Percentiles rank a stretch among this genome's conserved stretches.
Conservation (phyloP, 2,329 filamentous ascomycete genomes). For the Cercospora sojina region DNA sequence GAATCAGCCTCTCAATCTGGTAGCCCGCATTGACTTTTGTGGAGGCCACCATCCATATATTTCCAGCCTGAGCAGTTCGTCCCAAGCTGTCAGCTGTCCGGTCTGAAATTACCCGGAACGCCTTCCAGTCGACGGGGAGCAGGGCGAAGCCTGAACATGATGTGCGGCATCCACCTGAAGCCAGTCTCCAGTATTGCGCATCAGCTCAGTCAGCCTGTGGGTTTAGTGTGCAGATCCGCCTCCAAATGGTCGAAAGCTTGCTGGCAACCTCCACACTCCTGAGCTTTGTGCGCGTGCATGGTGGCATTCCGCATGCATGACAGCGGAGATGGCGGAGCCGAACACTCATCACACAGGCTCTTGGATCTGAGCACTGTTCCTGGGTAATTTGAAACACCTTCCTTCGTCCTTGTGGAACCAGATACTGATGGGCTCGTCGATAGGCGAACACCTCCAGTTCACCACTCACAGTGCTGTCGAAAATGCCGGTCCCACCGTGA, state of each 20-base stretch:
- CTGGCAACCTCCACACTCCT: constrained; percentile 5
- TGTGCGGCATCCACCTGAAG: background rate
- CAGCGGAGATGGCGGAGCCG: constrained; percentile 3
- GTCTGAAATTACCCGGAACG: background rate
- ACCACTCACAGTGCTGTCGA: background rate
- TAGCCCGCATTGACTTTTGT: constrained; percentile 8
- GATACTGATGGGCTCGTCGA: background rate
- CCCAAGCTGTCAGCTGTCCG: background rate
- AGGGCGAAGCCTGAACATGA: background rate
- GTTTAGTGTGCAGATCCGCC: constrained; percentile 3
- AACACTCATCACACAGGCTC: constrained; percentile 4
- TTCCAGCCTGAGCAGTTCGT: constrained; percentile 4
- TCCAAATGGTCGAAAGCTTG: constrained; percentile 2
- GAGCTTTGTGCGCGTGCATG: background rate
- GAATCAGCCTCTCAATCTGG: constrained; percentile 17
- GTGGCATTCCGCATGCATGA: background rate
- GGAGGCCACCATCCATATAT: constrained; percentile 5
- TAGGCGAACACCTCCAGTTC: background rate
- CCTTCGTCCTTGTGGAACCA: background rate
- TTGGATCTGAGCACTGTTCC: background rate
- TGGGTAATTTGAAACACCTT: background rate
- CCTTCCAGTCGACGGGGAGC: background rate
- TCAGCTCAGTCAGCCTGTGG: background rate
- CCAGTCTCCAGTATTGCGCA: background rate
- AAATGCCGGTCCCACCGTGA: background rate